Evolutionary conservation across 164 flowering plant genomes (phyloP), one percentile per base, ranked within the genome.

Genomic region (Vitis vinifera): DNA sequence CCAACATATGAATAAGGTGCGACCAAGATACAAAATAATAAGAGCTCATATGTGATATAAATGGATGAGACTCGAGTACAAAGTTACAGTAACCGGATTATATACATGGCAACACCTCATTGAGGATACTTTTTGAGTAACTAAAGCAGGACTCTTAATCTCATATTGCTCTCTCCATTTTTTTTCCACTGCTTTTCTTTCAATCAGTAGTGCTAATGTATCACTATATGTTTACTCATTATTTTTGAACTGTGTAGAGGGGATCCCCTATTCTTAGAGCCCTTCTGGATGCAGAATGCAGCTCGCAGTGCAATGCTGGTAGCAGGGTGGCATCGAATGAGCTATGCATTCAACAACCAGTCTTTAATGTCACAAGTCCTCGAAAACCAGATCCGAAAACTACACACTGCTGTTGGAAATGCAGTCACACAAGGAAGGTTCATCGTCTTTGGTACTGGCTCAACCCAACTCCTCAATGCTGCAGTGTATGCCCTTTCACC

Each of bases 281-380:
- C 91, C 5, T 91, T 85, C 69, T 92, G 95, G 95, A 79, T 63
- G 82, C 61, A 82, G 57, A 51, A 83, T 29, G 85, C 84, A 51
- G 81, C 63, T 0, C 74, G 75, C 27, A 78, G 87, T 66, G 81
- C 85, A 8, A 50, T 89, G 1, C 27, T 87, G 19, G 75, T 88
- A 11, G 16, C 91, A 10, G 97, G 92, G 6, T 89, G 91, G 89
- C 88, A 90, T 51, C 73, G 89, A n/a, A 85, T 92, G 97, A 75
- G 88, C 53, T 92, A 92, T 50, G 0, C 7, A 0, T 82, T 63
- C 58, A 29, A 52, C 10, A 80, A 80, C 55, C 8, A 50, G 0
- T n/a, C 78, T 9, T 1, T 0, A 59, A 75, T 79, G 15, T 82
- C 89, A 1, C 10, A 27, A 31, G 82, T 77, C 74, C 87, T 90